Conservation (phyloP, 2,329 filamentous ascomycete genomes). For the Aspergillus sojae region DNA sequence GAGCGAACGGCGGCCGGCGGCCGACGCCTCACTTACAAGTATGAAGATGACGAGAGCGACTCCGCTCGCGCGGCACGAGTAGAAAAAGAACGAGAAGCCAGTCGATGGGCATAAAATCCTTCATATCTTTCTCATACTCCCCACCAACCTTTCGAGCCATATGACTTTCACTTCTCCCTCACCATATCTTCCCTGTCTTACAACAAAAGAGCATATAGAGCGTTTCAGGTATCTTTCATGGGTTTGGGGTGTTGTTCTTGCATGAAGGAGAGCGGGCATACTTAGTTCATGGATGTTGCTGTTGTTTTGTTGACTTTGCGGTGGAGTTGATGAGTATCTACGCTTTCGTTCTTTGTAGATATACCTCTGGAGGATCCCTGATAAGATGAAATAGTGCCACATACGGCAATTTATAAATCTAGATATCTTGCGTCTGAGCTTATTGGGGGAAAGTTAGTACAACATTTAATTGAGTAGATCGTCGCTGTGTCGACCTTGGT, state of each 20-base stretch:
- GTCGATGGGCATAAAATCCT: conserved; percentile 28
- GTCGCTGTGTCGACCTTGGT: neutral
- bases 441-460: neutral
- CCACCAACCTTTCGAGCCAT: neutral
- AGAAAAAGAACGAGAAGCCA: conserved; percentile 44
- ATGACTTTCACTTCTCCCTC: neutral
- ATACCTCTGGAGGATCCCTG: neutral
- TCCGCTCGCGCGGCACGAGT: conserved; percentile 37
- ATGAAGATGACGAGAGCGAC: conserved; percentile 50
- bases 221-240: neutral
- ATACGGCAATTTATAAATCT: neutral
- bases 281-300: neutral
- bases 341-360: conserved; percentile 5
- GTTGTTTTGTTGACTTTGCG: neutral
- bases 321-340: conserved; percentile 5
- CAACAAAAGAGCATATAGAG: conserved; percentile 6
- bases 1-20: conserved; percentile 34
- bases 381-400: neutral
- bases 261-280: neutral
- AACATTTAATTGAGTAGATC: neutral
- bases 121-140: neutral
- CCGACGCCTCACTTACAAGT: conserved; percentile 51
- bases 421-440: neutral
- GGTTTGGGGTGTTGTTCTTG: conserved; percentile 1
- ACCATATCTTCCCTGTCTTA: neutral